These are phyloP conservation scores for Streptanthus diversifolius DNA, from an alignment of 345 rosid genomes.

Conservation along the genomic window DNA sequence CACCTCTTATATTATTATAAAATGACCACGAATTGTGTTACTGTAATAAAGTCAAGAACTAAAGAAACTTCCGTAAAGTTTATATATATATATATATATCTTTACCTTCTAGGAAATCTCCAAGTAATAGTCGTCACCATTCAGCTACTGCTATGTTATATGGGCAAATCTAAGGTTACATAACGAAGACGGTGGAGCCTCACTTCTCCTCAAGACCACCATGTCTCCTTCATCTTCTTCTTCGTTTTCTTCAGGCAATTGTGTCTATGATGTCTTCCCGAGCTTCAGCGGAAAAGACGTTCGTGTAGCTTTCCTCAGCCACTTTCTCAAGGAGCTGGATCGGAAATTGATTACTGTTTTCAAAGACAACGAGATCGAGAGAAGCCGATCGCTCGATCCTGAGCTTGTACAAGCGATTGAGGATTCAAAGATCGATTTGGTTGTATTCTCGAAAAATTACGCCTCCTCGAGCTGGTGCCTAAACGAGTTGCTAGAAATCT, in stretches of 20 bases:
- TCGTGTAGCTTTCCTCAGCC: neutral
- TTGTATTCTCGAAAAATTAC: neutral
- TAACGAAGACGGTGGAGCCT: neutral
- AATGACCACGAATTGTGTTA: neutral
- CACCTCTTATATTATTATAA: no score
- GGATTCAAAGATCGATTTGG: neutral
- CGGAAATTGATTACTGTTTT: neutral
- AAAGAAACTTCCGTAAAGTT: neutral
- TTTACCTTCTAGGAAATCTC: no score
- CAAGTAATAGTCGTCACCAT: neutral
- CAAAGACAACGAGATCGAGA: neutral
- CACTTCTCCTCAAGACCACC: neutral
- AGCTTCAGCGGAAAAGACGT: slow-evolving; percentile 15
- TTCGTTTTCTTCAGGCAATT: no score
- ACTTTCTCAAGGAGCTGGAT: neutral
- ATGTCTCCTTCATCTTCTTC: no score
- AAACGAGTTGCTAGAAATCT: slow-evolving; percentile 4
- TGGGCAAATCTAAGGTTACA: neutral
- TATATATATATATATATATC: no score
- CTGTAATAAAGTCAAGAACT: neutral
- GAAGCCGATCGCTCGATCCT: neutral
- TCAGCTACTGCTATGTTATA: neutral
- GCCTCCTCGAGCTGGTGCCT: slow-evolving; percentile 16
- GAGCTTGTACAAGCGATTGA: neutral
- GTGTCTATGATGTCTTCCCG: neutral